These are phyloP conservation scores for Blastobotrys terrestris DNA, from an alignment of 805 yeast genomes.

Conservation along the genomic window DNA sequence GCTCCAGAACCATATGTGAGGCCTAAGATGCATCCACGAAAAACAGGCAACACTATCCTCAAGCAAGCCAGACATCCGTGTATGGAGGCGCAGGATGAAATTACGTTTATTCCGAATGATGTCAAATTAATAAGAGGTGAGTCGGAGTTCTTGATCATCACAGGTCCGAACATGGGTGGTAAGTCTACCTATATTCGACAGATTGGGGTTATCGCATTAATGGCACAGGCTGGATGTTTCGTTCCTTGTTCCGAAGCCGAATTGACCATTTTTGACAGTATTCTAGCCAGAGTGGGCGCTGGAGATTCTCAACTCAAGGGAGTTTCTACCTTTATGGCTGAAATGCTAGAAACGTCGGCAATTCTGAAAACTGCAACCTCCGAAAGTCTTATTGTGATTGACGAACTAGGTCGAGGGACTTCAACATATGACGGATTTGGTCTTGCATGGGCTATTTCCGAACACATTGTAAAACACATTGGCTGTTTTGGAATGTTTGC, in stretches of 20 bases:
- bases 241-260: constrained; percentile 78
- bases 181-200: constrained; percentile 90
- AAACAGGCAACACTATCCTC: constrained; percentile 40
- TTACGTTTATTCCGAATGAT: constrained; percentile 88
- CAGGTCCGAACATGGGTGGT: constrained; percentile 98
- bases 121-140: constrained; percentile 52
- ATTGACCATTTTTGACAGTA: constrained; percentile 79
- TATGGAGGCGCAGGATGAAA: constrained; percentile 84
- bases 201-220: constrained; percentile 74
- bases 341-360: constrained; percentile 90
- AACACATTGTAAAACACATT: constrained; percentile 64
- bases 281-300: constrained; percentile 96
- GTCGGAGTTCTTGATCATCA: constrained; percentile 72
- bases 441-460: constrained; percentile 93
- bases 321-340: constrained; percentile 93
- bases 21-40: constrained; percentile 61
- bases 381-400: constrained; percentile 80
- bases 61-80: constrained; percentile 91
- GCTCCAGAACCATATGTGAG: constrained; percentile 78
- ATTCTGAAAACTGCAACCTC: constrained; percentile 73
- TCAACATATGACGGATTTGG: constrained; percentile 96
- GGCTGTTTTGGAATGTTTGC: constrained; percentile 86
- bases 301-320: constrained; percentile 97
- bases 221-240: constrained; percentile 88
- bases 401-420: constrained; percentile 94